Percentiles rank a stretch among this genome's conserved stretches.
Evolutionary conservation across 139 green algal species (phyloP).

Genomic region (Ulvella scutata): DNA sequence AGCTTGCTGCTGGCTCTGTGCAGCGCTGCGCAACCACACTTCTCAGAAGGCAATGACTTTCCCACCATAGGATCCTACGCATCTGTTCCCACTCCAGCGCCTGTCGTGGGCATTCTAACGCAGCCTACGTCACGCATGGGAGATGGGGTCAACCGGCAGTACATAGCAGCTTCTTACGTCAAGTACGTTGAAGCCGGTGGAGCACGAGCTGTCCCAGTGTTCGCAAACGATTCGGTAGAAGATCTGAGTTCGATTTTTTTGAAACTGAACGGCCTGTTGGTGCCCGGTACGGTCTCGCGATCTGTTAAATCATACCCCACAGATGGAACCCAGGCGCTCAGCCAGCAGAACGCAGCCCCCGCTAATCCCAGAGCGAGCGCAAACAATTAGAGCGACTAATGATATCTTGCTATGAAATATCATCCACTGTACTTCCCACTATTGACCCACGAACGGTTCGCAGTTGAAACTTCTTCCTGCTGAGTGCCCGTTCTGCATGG

Average conservation of each 20-base stretch:
- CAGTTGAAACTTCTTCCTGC: not conserved
- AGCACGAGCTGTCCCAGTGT: not conserved
- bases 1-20: no score
- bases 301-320: not conserved
- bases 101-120: not conserved
- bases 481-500: not conserved
- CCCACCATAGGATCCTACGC: no score
- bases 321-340: not conserved
- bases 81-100: not conserved
- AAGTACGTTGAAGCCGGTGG: not conserved
- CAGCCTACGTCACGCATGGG: not conserved
- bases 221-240: not conserved
- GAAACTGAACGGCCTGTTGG: not conserved
- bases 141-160: not conserved
- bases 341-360: not conserved
- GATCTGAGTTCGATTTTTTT: not conserved
- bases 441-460: not conserved
- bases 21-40: no score
- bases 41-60: no score
- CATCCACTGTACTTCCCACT: not conserved
- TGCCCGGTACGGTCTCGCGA: not conserved
- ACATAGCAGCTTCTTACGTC: not conserved
- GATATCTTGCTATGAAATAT: not conserved
- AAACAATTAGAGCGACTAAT: not conserved
- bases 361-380: not conserved